phyloP scores from a whole-genome alignment of 306 rosid genomes.

The Cucurbita moschata region DNA sequence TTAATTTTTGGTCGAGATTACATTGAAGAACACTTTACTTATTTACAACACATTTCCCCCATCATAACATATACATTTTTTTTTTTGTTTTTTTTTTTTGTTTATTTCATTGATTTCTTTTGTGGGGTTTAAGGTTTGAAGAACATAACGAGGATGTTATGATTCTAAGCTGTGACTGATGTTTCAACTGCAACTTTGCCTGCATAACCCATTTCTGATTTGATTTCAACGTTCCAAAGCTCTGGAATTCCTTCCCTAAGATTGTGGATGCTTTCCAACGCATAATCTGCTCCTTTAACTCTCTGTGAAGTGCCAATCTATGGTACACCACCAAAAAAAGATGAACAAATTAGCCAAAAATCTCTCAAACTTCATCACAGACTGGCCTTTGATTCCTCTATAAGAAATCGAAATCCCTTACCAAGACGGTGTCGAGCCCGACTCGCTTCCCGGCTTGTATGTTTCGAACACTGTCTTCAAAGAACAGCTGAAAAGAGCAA shows the following conservation, averaged over 20 bases:
- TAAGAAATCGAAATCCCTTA: conserved; percentile 14
- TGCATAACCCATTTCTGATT: conserved; percentile 59
- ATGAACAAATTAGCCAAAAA: conserved; percentile 3
- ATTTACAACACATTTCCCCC: conserved; percentile 7
- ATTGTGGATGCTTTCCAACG: conserved; percentile 86
- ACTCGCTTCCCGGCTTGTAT: conserved; percentile 74
- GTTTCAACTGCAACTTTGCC: conserved; percentile 69
- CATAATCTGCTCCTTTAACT: conserved; percentile 87
- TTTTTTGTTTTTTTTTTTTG: not conserved
- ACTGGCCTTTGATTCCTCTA: not conserved
- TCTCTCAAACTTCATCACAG: not conserved
- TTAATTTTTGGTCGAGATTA: too few relatives aligned
- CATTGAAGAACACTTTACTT: not conserved
- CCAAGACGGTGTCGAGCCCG: conserved; percentile 84
- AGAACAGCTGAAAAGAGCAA: conserved; percentile 51
- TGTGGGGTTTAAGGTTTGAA: not conserved
- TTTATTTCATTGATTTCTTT: not conserved
- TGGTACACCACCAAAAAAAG: not conserved
- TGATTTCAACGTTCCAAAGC: conserved; percentile 59
- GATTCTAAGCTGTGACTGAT: conserved; percentile 59
- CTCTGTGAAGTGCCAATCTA: conserved; percentile 83
- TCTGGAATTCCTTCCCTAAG: conserved; percentile 83
- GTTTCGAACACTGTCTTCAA: conserved; percentile 90
- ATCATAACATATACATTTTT: not conserved
- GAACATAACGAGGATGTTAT: not conserved